Base-by-base conservation (phyloP, 2,329 filamentous ascomycete genomes). In the Trichoderma koningiopsis region DNA sequence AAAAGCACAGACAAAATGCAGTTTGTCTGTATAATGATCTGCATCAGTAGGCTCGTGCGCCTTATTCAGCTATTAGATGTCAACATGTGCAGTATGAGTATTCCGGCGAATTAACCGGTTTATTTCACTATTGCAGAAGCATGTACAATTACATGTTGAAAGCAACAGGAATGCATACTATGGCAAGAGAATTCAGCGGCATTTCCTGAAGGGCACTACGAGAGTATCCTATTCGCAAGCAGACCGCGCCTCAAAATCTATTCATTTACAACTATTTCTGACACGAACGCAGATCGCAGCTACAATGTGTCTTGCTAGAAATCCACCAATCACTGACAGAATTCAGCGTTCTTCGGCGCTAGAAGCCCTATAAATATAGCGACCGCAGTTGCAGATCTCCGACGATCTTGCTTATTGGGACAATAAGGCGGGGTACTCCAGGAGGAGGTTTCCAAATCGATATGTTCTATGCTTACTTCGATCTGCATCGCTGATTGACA, bases 311-410 rank as follows among this genome's bases (percentile, higher is more conserved):
- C 24, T 47, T 31, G 24, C 7, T 29, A 22, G 29, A 60, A 60
- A 27, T 43, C 40, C 40, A 60, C 58, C 58, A 60, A 60, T 37
- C 37, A 47, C 37, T 4, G 24, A 31, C 11, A 47, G 13, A n/a
- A 47, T 47, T 35, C 4, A 11, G 4, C 19, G 58, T 60, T 60
- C 35, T 43, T 47, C 11, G 43, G 27, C 43, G 33, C 59, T 62
- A 52, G 40, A 52, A 52, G 13, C 43, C 35, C 59, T 52, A 62
- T 52, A 49, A 62, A 47, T 62, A 62, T n/a, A 62, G 59, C 59
- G 29, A 7, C 43, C 19, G 59, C 43, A 62, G 40, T 62, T 29
- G 43, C 16, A 33, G 43, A 62, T 62, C 59, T 62, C n/a, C 22
- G 59, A 29, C 40, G 59, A 62, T 62, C 59, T 62, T 49, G 40